Conservation (phyloP, 2,329 filamentous ascomycete species). For the Aotearoamyces nothofagi region DNA sequence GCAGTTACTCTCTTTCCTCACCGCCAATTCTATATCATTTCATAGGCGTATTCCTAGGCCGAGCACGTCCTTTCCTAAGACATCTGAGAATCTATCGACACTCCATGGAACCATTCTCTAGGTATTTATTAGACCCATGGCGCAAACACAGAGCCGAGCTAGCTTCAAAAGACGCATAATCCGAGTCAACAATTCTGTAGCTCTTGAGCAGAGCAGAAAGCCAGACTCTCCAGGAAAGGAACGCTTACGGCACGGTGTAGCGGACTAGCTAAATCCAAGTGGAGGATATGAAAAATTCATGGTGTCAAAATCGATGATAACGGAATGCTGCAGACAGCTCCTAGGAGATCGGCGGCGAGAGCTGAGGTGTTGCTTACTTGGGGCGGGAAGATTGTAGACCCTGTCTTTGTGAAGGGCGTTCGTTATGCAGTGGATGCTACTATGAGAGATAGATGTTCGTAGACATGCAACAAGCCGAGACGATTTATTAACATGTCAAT, state of each 20-base stretch:
- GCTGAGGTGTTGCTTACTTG: slow-evolving; percentile 6
- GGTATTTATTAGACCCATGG: slow-evolving; percentile 7
- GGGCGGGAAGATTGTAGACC: slow-evolving; percentile 6
- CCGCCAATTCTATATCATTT: no score
- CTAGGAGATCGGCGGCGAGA: slow-evolving; percentile 4
- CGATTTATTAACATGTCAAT: no score
- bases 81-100: slow-evolving; percentile 7
- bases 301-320: background rate
- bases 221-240: slow-evolving; percentile 1
- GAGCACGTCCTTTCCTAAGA: slow-evolving; percentile 3
- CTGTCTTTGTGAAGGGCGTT: slow-evolving; percentile 7
- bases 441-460: no score
- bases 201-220: slow-evolving; percentile 3
- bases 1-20: background rate
- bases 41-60: background rate
- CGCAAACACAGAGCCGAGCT: slow-evolving; percentile 6
- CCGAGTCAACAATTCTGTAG: slow-evolving; percentile 5
- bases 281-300: background rate
- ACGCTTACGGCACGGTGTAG: slow-evolving; percentile 5
- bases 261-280: slow-evolving; percentile 1
- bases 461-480: no score
- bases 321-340: slow-evolving; percentile 7
- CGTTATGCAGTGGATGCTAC: no score
- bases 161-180: slow-evolving; percentile 4
- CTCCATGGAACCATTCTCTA: no score